A percentile compares a stretch with the other conserved stretches of the same genome.
Conservation (phyloP, 805 yeast species). For the Starmera caribaea region DNA sequence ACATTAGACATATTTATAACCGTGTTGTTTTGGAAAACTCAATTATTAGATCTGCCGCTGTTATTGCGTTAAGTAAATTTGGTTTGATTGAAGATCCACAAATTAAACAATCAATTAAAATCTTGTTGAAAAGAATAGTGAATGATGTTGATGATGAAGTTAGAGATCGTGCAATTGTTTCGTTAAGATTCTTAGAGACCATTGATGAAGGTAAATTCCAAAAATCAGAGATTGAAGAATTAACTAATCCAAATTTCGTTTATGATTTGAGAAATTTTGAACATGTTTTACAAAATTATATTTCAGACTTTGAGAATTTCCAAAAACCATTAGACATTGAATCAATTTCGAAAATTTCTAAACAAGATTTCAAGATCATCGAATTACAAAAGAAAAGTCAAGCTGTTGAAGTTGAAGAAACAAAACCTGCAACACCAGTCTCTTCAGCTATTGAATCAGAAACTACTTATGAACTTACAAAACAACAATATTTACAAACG, state of each 20-base stretch:
- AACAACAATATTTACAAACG: slow-evolving; percentile 63
- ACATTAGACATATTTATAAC: slow-evolving; percentile 93
- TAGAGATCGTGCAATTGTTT: slow-evolving; percentile 91
- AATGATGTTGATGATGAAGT: slow-evolving; percentile 93
- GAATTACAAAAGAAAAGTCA: slow-evolving; percentile 47
- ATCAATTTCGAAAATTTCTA: slow-evolving; percentile 52
- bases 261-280: slow-evolving; percentile 76
- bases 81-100: slow-evolving; percentile 57
- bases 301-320: slow-evolving; percentile 34
- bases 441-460: slow-evolving; percentile 8
- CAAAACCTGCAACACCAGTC: slow-evolving; percentile 7
- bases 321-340: slow-evolving; percentile 61
- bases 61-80: slow-evolving; percentile 84
- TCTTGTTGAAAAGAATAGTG: slow-evolving; percentile 72
- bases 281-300: slow-evolving; percentile 61
- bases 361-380: slow-evolving; percentile 59
- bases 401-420: slow-evolving; percentile 18
- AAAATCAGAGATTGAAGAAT: slow-evolving; percentile 28
- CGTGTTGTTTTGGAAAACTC: slow-evolving; percentile 95
- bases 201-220: slow-evolving; percentile 24
- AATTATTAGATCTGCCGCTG: slow-evolving; percentile 91
- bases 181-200: slow-evolving; percentile 52
- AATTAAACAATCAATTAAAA: slow-evolving; percentile 59
- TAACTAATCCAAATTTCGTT: slow-evolving; percentile 57
- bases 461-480: slow-evolving; percentile 26